Conservation (phyloP, 78 protist species). For the Dictyostelium firmibasis region DNA sequence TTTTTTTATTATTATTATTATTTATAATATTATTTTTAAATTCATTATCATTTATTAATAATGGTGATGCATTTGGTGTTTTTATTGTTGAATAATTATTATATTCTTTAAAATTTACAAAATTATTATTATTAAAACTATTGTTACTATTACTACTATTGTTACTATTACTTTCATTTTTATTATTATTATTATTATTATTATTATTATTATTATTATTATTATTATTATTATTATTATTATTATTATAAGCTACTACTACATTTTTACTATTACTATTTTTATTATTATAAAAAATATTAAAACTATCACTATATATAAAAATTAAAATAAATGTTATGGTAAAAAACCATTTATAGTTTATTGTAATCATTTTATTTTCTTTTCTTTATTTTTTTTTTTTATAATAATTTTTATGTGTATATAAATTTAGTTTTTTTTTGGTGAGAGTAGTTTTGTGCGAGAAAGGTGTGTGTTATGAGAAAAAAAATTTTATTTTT, state of each 20-base stretch:
- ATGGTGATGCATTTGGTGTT: background rate
- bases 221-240: background rate
- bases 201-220: background rate
- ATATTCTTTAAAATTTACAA: background rate
- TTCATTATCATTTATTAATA: background rate
- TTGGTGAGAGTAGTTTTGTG: background rate
- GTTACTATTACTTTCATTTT: background rate
- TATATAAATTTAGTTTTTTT: background rate
- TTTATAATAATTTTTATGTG: too few species aligned
- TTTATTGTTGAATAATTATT: background rate
- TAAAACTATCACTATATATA: background rate
- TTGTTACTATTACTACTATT: background rate
- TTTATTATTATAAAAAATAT: background rate
- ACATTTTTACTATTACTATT: background rate
- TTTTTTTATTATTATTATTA: background rate
- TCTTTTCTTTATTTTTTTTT: too few species aligned
- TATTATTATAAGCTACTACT: background rate
- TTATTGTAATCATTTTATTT: background rate
- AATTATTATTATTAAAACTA: background rate
- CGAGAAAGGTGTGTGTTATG: background rate
- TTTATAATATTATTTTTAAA: background rate
- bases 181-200: background rate
- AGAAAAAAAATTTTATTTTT: background rate
- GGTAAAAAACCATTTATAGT: background rate
- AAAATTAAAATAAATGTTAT: background rate